Evolutionary conservation across 2,329 filamentous ascomycete species (phyloP).

Genomic region (Fusarium nurragi): DNA sequence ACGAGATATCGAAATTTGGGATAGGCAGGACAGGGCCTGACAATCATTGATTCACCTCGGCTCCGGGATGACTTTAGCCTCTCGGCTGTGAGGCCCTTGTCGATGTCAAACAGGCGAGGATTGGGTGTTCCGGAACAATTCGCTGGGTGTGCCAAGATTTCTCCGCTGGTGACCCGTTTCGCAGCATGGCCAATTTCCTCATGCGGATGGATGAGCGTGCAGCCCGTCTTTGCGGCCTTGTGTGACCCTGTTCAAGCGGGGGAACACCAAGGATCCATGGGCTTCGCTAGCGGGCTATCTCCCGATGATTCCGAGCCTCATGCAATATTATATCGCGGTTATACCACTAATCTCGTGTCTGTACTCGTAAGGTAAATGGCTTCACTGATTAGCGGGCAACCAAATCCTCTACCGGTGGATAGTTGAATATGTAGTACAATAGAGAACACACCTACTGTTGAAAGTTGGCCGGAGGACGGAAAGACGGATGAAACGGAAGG

Average conservation of each 20-base stretch:
- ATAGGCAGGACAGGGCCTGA: constrained; percentile 4
- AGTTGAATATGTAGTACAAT: too few species aligned
- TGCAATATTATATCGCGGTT: not conserved
- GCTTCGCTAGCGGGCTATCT: constrained; percentile 8
- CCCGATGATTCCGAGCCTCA: not conserved
- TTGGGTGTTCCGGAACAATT: constrained; percentile 23
- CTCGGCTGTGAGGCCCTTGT: constrained; percentile 11
- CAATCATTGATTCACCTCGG: constrained; percentile 17
- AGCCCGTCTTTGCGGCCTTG: constrained; percentile 14
- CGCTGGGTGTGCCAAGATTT: not conserved
- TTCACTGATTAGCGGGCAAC: too few species aligned
- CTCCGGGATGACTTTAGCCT: constrained; percentile 8
- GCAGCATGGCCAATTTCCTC: constrained; percentile 19
- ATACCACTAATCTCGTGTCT: not conserved
- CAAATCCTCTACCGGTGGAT: too few species aligned
- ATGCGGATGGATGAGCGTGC: constrained; percentile 35
- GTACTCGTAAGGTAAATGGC: too few species aligned
- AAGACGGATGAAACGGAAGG: constrained; percentile 27
- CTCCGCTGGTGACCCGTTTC: constrained; percentile 18
- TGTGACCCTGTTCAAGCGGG: not conserved
- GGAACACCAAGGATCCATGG: not conserved
- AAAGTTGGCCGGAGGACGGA: constrained; percentile 14
- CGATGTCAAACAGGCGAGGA: constrained; percentile 14
- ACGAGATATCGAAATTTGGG: constrained; percentile 11
- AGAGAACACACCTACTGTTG: too few species aligned